A percentile compares a stretch with the other conserved stretches of the same genome.
Evolutionary conservation across 768 basidiomycete genomes (phyloP).

Genomic region (Xerocomellus amylosporus): DNA sequence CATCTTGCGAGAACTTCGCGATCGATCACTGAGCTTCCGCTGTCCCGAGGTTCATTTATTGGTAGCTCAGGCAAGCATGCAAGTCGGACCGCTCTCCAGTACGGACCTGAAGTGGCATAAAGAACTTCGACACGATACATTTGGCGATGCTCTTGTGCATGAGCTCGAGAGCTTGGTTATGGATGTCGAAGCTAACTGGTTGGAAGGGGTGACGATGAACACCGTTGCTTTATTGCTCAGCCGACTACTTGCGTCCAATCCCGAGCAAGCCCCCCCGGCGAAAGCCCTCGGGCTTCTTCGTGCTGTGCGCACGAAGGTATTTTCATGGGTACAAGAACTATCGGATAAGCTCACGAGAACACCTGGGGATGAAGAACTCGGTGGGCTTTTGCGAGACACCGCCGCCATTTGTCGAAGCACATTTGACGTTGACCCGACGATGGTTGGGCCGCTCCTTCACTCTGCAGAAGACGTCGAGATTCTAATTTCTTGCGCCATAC

Average conservation of each 20-base stretch:
- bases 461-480: too few relatives aligned
- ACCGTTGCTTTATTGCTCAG: conserved; percentile 32
- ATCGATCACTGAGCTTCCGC: conserved; percentile 36
- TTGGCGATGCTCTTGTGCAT: conserved; percentile 32
- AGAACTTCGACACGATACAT: conserved; percentile 31
- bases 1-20: conserved; percentile 42
- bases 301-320: conserved; percentile 28
- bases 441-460: background rate
- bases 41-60: conserved; percentile 39
- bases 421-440: conserved; percentile 21
- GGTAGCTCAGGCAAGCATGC: conserved; percentile 40
- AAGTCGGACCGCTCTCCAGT: conserved; percentile 33
- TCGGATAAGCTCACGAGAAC: conserved; percentile 14
- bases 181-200: conserved; percentile 42
- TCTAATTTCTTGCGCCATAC: conserved; percentile 33
- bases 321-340: conserved; percentile 38
- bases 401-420: conserved; percentile 25
- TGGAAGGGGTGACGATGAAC: conserved; percentile 27
- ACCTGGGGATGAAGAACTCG: background rate
- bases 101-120: conserved; percentile 36
- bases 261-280: conserved; percentile 3
- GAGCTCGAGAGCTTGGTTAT: conserved; percentile 32
- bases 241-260: conserved; percentile 34
- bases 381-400: conserved; percentile 11
- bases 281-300: conserved; percentile 27